These are phyloP conservation scores for Crithidia mellificae DNA, from an alignment of 208 protist species.

Conservation along the genomic window DNA sequence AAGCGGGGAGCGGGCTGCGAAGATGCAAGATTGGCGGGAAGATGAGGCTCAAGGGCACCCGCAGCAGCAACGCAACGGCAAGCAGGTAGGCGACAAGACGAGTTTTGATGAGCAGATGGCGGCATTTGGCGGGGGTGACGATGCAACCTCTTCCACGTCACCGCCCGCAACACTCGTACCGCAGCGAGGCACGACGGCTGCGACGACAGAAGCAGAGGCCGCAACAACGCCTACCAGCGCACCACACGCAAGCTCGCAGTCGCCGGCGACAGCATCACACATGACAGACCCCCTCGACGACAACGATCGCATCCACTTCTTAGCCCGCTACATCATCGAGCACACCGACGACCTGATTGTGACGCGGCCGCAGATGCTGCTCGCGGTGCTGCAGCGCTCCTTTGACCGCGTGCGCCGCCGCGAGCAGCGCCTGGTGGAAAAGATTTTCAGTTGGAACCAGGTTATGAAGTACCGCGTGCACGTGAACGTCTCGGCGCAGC, in stretches of 20 bases:
- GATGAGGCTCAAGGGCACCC: background rate
- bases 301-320: conserved; percentile 18
- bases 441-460: conserved; percentile 41
- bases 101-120: no score
- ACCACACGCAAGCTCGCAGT: background rate
- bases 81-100: no score
- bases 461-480: conserved; percentile 54
- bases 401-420: conserved; percentile 24
- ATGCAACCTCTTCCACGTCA: no score
- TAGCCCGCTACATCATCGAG: conserved; percentile 26
- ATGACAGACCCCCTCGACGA: background rate
- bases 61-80: background rate
- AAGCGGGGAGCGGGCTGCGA: background rate
- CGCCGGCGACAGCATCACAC: background rate
- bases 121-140: no score
- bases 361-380: conserved; percentile 5
- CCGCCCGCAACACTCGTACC: background rate
- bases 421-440: conserved; percentile 29
- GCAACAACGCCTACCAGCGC: background rate
- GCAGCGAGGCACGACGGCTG: no score
- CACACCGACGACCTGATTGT: conserved; percentile 9
- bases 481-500: conserved; percentile 38
- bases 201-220: no score
- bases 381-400: conserved; percentile 33
- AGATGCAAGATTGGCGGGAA: background rate